phyloP scores from a whole-genome alignment of 108 stramenopile genomes.

The Aurantiochytrium sp. region DNA sequence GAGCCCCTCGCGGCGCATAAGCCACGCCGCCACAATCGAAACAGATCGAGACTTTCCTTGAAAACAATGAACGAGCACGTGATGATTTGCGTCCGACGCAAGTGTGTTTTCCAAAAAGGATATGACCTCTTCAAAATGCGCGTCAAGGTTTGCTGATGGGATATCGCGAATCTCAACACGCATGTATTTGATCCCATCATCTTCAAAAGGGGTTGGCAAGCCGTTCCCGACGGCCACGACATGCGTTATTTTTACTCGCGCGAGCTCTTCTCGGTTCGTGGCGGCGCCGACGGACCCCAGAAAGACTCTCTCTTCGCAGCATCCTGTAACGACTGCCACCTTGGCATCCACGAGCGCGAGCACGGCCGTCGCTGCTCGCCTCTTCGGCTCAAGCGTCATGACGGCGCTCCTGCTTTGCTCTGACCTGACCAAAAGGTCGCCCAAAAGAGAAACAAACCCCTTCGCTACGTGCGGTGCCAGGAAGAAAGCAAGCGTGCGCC shows the following conservation, averaged over 20 bases:
- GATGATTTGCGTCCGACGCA: neutral
- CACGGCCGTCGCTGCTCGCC: no score
- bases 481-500: no score
- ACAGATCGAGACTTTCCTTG: conserved; percentile 5
- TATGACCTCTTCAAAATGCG: neutral
- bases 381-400: no score
- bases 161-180: neutral
- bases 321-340: no score
- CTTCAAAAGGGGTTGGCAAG: neutral
- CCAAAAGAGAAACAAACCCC: no score
- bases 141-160: neutral
- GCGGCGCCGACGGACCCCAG: conserved; percentile 13
- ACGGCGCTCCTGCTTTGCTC: no score
- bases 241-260: neutral
- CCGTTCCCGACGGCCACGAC: neutral
- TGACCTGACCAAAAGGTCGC: no score
- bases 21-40: neutral
- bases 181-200: neutral
- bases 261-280: neutral
- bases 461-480: no score
- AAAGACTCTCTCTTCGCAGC: neutral
- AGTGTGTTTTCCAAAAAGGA: neutral
- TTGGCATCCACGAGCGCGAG: no score
- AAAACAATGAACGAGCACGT: neutral
- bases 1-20: neutral